Base-by-base conservation (phyloP, 768 basidiomycete species). In the Goffeauzyma gilvescens region DNA sequence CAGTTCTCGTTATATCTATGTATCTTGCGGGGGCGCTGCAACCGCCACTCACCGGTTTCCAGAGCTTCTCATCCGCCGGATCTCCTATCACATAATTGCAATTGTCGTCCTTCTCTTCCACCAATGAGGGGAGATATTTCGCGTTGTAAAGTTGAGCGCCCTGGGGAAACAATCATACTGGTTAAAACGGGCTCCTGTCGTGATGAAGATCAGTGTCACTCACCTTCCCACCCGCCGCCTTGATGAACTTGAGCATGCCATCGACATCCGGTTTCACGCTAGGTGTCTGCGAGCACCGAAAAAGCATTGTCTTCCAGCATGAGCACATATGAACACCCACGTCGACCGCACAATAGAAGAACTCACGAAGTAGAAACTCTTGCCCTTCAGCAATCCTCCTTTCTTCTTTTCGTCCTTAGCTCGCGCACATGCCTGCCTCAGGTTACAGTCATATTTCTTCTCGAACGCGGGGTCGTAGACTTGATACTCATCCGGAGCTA, bases 381-480 rank as follows among this genome's bases (percentile, higher is more conserved):
- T 42, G 8, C 33, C 32, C 5, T 32, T 31, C 37, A 49, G 32
- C 22, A 49, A 32, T 14, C 47, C 47, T 7, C 47, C 47, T 27
- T 35, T 2, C 14, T 26, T 26, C 17, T 34, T 38, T 15, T 41
- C 26, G 3, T 26, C 24, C 17, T 38, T 38, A 2, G 82, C 78
- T 2, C 76, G 69, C 15, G 60, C 57, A 12, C 86, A 63, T 0
- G 78, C 74, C 3, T 78, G 72, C 0, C 55, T 50, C 2, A 90
- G 69, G 20, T 70, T 72, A 64, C 86, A 75, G 0, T 65, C 64
- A 63, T 75, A 78, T 52, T 76, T 80, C 43, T 63, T 57, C 60
- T 89, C 86, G 21, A 70, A 74, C 2, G 52, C 66, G 1, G 67
- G 56, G 59, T 93, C 85, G 2, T 65, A 54, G 10, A 89, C 62